Evolutionary conservation across 2,329 filamentous ascomycete species (phyloP).

Genomic region (Microascus cirrosus): DNA sequence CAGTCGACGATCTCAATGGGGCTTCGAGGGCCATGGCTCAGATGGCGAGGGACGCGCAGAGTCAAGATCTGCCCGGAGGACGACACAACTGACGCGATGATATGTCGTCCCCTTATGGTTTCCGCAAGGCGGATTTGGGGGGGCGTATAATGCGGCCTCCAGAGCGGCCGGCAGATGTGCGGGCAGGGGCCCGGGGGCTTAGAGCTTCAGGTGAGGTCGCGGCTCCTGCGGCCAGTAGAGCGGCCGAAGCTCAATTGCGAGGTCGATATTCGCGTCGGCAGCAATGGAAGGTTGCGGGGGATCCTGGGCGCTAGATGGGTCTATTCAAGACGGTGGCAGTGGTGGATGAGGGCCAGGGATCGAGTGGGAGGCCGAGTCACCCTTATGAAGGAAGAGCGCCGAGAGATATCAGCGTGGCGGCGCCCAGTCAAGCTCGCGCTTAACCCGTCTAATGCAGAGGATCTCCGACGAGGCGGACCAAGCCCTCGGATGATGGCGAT

Average conservation of each 20-base stretch:
- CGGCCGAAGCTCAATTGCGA: background rate
- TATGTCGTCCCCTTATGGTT: background rate
- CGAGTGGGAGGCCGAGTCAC: background rate
- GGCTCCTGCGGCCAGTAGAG: background rate
- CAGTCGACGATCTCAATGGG: slow-evolving; percentile 51
- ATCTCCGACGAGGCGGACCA: background rate
- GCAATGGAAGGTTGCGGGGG: background rate
- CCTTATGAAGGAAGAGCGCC: background rate
- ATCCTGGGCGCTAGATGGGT: background rate
- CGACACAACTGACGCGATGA: background rate
- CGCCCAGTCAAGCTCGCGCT: background rate
- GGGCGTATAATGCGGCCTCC: background rate
- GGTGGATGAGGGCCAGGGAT: background rate
- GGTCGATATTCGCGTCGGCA: background rate
- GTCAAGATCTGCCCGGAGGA: slow-evolving; percentile 6
- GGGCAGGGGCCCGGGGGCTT: background rate
- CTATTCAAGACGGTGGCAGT: background rate
- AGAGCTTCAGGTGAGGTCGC: background rate
- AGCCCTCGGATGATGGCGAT: background rate
- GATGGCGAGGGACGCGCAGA: slow-evolving; percentile 1
- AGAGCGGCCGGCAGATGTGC: background rate
- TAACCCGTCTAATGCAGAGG: background rate
- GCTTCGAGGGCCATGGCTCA: slow-evolving; percentile 47
- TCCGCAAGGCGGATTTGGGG: background rate
- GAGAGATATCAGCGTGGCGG: background rate